A percentile compares a stretch with the other conserved stretches of the same genome.
These are phyloP conservation scores for Phytophthora idaei DNA, from an alignment of 352 stramenopile genomes.

Conservation along the genomic window DNA sequence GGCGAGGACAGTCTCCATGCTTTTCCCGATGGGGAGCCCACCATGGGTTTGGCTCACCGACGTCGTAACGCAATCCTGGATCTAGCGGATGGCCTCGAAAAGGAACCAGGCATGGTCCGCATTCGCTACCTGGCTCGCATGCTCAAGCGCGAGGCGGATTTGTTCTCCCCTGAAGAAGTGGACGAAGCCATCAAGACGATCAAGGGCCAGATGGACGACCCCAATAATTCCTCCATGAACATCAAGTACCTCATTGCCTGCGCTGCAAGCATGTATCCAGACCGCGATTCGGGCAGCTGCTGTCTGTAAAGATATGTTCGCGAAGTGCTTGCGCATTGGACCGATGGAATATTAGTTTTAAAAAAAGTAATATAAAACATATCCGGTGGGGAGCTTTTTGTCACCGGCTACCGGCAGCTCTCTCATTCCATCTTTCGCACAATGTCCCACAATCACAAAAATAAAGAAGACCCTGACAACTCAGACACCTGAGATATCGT, in stretches of 20 bases:
- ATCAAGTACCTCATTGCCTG: slow-evolving; percentile 51
- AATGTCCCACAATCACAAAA: too few relatives aligned
- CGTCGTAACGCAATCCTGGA: slow-evolving; percentile 65
- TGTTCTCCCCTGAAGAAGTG: slow-evolving; percentile 66
- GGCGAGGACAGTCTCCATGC: slow-evolving; percentile 59
- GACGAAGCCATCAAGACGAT: slow-evolving; percentile 56
- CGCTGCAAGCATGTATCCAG: too few relatives aligned
- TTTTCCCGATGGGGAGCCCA: slow-evolving; percentile 64
- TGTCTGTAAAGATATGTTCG: too few relatives aligned
- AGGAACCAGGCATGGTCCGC: slow-evolving; percentile 57
- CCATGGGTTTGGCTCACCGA: slow-evolving; percentile 47
- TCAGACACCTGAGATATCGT: too few relatives aligned
- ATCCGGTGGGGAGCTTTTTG: too few relatives aligned
- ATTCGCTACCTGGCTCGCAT: slow-evolving; percentile 63
- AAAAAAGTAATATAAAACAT: too few relatives aligned
- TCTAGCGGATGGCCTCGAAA: slow-evolving; percentile 61
- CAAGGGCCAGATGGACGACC: slow-evolving; percentile 41
- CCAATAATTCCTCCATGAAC: slow-evolving; percentile 47
- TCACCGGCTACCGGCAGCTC: too few relatives aligned
- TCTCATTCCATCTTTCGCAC: too few relatives aligned
- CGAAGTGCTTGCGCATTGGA: too few relatives aligned
- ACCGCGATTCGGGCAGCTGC: too few relatives aligned
- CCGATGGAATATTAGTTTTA: too few relatives aligned
- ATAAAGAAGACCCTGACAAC: too few relatives aligned
- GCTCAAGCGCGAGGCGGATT: slow-evolving; percentile 62